Base-by-base conservation (phyloP, 2,329 filamentous ascomycete species). In the Arthroderma sp. region DNA sequence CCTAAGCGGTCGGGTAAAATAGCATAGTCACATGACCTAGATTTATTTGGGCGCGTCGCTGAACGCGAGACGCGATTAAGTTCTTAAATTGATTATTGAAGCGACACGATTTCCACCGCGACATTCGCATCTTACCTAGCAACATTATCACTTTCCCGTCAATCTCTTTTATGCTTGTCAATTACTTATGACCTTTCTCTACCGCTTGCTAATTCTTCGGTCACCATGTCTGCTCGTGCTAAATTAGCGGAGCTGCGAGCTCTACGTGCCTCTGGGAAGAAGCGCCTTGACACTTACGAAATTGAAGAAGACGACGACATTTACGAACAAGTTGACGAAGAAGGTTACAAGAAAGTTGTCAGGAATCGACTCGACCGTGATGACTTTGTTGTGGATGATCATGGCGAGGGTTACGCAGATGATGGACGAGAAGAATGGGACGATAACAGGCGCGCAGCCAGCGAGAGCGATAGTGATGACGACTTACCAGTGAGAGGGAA, bases 301-400 rank as follows among this genome's bases (percentile, higher is more conserved):
- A 82, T 96, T 61, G 82, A 89, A 65, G 85, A 97, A 61, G 86
- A 88, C 65, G 82, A 85, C 63, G 83, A 88, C 64, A 77, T 98
- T 47, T 98, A 97, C 75, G 93, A 97, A 62, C 91, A 95, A 66
- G 90, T 98, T 52, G 91, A 97, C 68, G 93, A 98, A 66, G 91
- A 93, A 67, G 87, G 88, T 55, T 98, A 98, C 78, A 96, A 96
- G 77, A 94, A 94, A 71, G 86, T 97, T 63, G 90, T 98, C 13
- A 83, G 93, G 43, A 83, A 86, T 57, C 85, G 93, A 51, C 78
- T 98, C 55, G 88, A 97, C 68, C 80, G 95, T 66, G 93, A 98
- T 66, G 93, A 98, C 74, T 98, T 98, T 67, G 91, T 98, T 55
- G 91, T 98, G 58, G 90, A 95, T 76, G 90, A 96, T 74, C 91